Base-by-base conservation (phyloP, 1,139 yeast genomes). In the Nakaseomyces uthaithaninus region DNA sequence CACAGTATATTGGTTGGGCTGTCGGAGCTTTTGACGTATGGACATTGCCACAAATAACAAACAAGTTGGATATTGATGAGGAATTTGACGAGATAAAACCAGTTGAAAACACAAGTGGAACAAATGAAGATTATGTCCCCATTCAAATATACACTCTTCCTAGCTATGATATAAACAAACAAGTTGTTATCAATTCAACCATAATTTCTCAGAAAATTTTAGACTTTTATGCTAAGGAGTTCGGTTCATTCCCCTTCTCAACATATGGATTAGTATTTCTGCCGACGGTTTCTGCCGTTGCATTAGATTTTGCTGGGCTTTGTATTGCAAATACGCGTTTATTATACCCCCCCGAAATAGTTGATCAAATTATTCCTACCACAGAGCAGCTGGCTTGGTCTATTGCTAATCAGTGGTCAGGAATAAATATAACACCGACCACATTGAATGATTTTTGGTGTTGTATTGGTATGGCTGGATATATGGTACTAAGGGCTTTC, bases 1-100 rank as follows among this genome's bases (percentile, higher is more conserved):
- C 98, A 0, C 96, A 89, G 50, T 96, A 89, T 60, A 71, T 93
- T n/a, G 97, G 97, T 0, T 91, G 95, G 80, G 89, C 95, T 0
- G 74, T 86, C 2, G 99, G 98, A 0, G 80, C 95, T 4, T 93
- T 91, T 60, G 78, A 78, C 68, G 46, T 69, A 72, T 30, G 74
- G 75, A 14, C 60, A 77, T 33, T 65, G 17, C 63, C 63, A 2
- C 41, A 53, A 5, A 33, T 57, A 11, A 37, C 42, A 4, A 30
- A 44, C 6, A 41, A 42, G n/a, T 45, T 45, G 16, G 54, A 44
- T 56, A 54, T 37, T 28, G 57, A 59, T 17, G 74, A 68, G 5
- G 71, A 63, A 19, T 69, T 66, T 12, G 72, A 68, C 9, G 68
- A 66, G 24, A 15, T 27, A 19, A 24, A 38, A 37, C 19, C 41